These are phyloP conservation scores for Tilletia horrida DNA, from an alignment of 1,284 basidiomycete species.

Conservation along the genomic window DNA sequence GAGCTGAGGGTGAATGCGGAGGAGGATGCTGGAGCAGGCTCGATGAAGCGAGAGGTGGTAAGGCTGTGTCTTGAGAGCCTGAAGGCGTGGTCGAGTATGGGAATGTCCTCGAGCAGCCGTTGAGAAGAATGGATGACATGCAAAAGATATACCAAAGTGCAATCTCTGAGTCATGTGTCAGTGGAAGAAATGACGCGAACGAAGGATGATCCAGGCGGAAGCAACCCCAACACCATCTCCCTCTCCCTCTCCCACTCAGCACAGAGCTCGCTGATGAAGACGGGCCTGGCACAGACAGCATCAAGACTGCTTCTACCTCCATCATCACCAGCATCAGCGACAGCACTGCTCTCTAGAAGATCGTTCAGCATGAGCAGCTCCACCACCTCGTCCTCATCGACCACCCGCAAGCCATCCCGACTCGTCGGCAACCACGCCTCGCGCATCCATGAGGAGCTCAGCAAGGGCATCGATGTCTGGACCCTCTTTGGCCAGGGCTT, in stretches of 20 bases:
- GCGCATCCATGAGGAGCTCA: constrained; percentile 41
- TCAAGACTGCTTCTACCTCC: too few relatives aligned
- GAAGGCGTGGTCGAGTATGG: constrained; percentile 5
- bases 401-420: constrained; percentile 11
- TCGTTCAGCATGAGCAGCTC: background rate
- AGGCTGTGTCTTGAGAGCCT: constrained; percentile 14
- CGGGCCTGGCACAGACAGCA: too few relatives aligned
- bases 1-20: background rate
- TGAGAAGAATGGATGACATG: too few relatives aligned
- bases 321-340: too few relatives aligned
- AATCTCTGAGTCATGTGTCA: too few relatives aligned
- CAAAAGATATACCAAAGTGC: too few relatives aligned
- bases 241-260: too few relatives aligned
- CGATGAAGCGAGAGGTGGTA: constrained; percentile 8
- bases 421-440: constrained; percentile 14
- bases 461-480: constrained; percentile 50
- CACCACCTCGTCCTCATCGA: background rate
- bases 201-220: too few relatives aligned
- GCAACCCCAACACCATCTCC: too few relatives aligned
- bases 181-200: too few relatives aligned
- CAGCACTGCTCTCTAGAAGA: too few relatives aligned
- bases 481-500: constrained; percentile 50
- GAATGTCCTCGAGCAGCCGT: background rate
- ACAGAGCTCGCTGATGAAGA: too few relatives aligned
- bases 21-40: background rate